Evolutionary conservation across 1,139 yeast species (phyloP), one percentile per base, ranked within the genome.

Genomic region (Debaryomycetaceae sp.): DNA sequence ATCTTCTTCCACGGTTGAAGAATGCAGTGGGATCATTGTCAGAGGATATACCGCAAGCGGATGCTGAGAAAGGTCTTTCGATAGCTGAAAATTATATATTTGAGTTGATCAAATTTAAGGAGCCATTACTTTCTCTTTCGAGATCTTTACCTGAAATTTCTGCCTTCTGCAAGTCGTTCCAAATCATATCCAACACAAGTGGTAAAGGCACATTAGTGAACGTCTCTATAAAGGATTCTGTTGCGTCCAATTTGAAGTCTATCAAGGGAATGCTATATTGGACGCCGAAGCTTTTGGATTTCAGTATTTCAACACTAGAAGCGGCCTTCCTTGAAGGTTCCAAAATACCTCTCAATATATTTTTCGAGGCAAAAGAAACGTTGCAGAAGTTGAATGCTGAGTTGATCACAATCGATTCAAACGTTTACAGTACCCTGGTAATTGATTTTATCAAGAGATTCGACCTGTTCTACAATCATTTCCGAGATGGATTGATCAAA

Each of bases 1-100:
- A 93, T 54, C 62, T 90, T 41, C 66, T 91, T 37, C 98, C 98
- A 6, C 75, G 93, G 39, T 67, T 93, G 47, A 76, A 96, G 56
- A 76, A 83, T 29, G 71, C 88, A 2, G 82, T 83, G 14, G 65
- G 81, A 1, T 71, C 74, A 34, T 80, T 83, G 14, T 75, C 82
- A 14, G 86, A 80, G 9, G 98, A 90, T 56, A 82, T 89, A 20
- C 95, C 97, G 2, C 75, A 76, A 22, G 72, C 78, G 1, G 96
- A 87, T 59, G 77, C 88, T 35, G 86, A 81, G 49, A 84, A 83
- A 53, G 96, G 90, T 37, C 68, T 89, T 54, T 89, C 93, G 2
- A 83, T 84, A n/a, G 71, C 82, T 6, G 98, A 93, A 55, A 85
- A 88, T 59, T 63, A 89, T 43, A 62, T 89, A 6, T 80, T 73